Conservation (phyloP, 495 filamentous ascomycete species). For the Massariosphaeria phaeospora region DNA sequence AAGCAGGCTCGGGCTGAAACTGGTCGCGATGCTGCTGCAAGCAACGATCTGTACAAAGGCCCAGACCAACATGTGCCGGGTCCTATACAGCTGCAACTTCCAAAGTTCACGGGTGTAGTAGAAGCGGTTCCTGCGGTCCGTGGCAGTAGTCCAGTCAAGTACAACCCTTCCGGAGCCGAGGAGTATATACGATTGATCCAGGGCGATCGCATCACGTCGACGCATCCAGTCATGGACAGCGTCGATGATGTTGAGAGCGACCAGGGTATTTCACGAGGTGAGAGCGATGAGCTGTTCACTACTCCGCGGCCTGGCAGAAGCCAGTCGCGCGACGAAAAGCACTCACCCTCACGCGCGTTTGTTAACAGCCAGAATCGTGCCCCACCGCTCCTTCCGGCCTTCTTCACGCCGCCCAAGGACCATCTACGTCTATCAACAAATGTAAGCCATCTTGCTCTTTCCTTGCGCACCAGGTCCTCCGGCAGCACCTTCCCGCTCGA, state of each 20-base stretch:
- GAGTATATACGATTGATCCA: slow-evolving; percentile 17
- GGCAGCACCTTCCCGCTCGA: too few relatives aligned
- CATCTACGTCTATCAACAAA: slow-evolving; percentile 9
- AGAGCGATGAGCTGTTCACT: too few relatives aligned
- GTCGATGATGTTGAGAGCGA: neutral
- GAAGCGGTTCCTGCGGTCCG: neutral
- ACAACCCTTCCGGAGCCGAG: slow-evolving; percentile 10
- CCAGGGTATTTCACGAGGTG: too few relatives aligned
- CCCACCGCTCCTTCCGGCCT: neutral
- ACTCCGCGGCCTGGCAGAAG: too few relatives aligned
- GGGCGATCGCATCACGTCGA: slow-evolving; percentile 16
- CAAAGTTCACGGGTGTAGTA: neutral
- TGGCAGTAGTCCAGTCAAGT: slow-evolving; percentile 19
- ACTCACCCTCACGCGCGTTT: neutral
- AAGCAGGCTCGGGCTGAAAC: neutral
- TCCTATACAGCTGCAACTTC: neutral
- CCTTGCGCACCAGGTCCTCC: too few relatives aligned
- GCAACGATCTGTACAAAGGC: neutral
- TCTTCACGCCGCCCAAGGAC: slow-evolving; percentile 5
- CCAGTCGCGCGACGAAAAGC: slow-evolving; percentile 16
- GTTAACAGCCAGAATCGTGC: too few relatives aligned
- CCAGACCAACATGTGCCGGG: neutral
- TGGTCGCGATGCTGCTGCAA: neutral
- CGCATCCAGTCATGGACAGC: slow-evolving; percentile 12
- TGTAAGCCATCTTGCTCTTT: slow-evolving; percentile 10